phyloP scores from a whole-genome alignment of 352 stramenopile genomes.

The Pythium diclinum region DNA sequence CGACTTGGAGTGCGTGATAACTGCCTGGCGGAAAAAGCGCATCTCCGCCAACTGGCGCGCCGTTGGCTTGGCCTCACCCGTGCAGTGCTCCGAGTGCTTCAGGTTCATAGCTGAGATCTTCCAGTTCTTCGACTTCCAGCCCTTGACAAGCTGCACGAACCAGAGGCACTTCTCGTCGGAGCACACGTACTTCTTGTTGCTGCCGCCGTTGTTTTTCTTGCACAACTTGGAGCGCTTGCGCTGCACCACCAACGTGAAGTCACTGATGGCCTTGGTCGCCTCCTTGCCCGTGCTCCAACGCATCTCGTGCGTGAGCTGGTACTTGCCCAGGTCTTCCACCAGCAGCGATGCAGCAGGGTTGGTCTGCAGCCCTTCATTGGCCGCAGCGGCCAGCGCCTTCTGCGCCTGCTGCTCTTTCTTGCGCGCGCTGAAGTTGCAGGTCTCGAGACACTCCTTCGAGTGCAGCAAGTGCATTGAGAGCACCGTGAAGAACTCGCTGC shows the following conservation, averaged over 20 bases:
- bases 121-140: constrained; percentile 86
- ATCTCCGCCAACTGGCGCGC: constrained; percentile 75
- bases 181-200: constrained; percentile 87
- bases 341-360: constrained; percentile 38
- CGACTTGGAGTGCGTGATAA: constrained; percentile 75
- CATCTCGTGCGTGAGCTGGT: constrained; percentile 76
- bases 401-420: constrained; percentile 42
- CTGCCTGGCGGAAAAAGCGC: constrained; percentile 70
- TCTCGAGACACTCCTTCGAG: constrained; percentile 74
- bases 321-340: constrained; percentile 62
- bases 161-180: constrained; percentile 67
- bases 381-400: constrained; percentile 10
- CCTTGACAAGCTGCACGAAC: constrained; percentile 80
- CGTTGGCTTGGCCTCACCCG: constrained; percentile 60
- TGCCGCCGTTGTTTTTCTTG: constrained; percentile 78
- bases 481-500: constrained; percentile 46
- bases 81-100: constrained; percentile 68
- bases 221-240: constrained; percentile 75
- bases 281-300: constrained; percentile 78
- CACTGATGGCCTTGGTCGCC: constrained; percentile 69
- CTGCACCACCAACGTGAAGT: constrained; percentile 76
- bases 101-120: constrained; percentile 89
- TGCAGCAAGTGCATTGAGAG: constrained; percentile 56
- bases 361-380: constrained; percentile 17
- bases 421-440: constrained; percentile 68